Conservation (phyloP, 1,139 yeast genomes). For the Scheffersomyces titani region DNA sequence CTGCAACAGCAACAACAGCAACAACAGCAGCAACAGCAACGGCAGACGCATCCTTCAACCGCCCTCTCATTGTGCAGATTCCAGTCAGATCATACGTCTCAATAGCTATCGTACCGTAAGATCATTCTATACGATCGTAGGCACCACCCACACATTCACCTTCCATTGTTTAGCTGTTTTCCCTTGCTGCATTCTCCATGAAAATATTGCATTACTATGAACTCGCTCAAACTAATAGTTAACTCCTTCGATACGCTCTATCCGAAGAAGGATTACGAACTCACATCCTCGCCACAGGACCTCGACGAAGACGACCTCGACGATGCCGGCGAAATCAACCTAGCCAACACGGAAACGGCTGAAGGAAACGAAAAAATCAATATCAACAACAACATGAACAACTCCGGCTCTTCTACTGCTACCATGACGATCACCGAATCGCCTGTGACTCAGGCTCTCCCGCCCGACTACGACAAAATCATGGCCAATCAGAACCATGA, state of each 20-base stretch:
- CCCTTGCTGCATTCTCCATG: background rate
- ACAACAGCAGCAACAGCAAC: background rate
- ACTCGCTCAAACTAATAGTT: slow-evolving; percentile 39
- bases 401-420: background rate
- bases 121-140: background rate
- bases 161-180: background rate
- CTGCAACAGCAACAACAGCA: background rate
- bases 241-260: slow-evolving; percentile 37
- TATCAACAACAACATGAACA: background rate
- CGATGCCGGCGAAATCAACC: slow-evolving; percentile 3
- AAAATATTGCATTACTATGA: slow-evolving; percentile 21
- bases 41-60: background rate
- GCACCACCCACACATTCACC: background rate
- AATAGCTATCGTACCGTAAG: background rate
- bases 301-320: slow-evolving; percentile 15
- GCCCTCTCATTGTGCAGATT: background rate
- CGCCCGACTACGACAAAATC: background rate
- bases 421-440: background rate
- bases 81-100: background rate
- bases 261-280: slow-evolving; percentile 15
- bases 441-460: slow-evolving; percentile 1
- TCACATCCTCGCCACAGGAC: background rate
- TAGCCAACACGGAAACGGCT: background rate
- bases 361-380: background rate
- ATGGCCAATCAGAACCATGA: slow-evolving; percentile 9